These are phyloP conservation scores for Metschnikowia dekortorum DNA, from an alignment of 805 yeast species.

Conservation along the genomic window DNA sequence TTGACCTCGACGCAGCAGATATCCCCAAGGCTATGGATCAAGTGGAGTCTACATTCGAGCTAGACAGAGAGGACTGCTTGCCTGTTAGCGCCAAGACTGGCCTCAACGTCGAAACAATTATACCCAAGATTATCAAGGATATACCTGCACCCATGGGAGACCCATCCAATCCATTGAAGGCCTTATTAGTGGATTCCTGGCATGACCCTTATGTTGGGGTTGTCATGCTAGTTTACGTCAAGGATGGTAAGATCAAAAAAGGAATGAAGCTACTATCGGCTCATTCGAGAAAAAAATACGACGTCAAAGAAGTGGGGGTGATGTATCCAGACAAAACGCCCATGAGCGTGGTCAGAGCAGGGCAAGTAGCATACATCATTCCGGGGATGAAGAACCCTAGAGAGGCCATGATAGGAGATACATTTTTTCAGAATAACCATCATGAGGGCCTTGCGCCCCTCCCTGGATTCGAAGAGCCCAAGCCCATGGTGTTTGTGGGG, in stretches of 20 bases:
- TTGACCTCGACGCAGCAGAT: constrained; percentile 86
- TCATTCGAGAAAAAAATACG: constrained; percentile 71
- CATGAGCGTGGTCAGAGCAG: constrained; percentile 64
- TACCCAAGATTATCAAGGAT: constrained; percentile 76
- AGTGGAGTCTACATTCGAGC: constrained; percentile 78
- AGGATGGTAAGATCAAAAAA: constrained; percentile 72
- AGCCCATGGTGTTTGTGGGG: constrained; percentile 98
- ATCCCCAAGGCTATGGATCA: constrained; percentile 77
- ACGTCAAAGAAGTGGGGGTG: constrained; percentile 88
- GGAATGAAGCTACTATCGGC: constrained; percentile 77
- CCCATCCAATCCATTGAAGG: constrained; percentile 50
- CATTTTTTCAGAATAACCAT: constrained; percentile 62
- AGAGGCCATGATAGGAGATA: constrained; percentile 91
- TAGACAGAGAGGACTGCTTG: constrained; percentile 67
- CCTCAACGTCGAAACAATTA: constrained; percentile 64
- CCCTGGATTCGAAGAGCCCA: constrained; percentile 94
- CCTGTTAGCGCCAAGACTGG: constrained; percentile 94
- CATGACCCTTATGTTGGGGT: constrained; percentile 92
- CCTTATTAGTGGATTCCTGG: constrained; percentile 95
- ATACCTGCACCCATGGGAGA: constrained; percentile 78
- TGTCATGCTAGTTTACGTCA: constrained; percentile 75
- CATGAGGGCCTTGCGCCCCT: constrained; percentile 61
- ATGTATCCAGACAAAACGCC: constrained; percentile 87
- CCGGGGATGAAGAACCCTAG: constrained; percentile 88
- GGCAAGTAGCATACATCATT: constrained; percentile 93